Evolutionary conservation across 2,329 filamentous ascomycete species (phyloP).

Genomic region (Phaeosphaeria sp.): DNA sequence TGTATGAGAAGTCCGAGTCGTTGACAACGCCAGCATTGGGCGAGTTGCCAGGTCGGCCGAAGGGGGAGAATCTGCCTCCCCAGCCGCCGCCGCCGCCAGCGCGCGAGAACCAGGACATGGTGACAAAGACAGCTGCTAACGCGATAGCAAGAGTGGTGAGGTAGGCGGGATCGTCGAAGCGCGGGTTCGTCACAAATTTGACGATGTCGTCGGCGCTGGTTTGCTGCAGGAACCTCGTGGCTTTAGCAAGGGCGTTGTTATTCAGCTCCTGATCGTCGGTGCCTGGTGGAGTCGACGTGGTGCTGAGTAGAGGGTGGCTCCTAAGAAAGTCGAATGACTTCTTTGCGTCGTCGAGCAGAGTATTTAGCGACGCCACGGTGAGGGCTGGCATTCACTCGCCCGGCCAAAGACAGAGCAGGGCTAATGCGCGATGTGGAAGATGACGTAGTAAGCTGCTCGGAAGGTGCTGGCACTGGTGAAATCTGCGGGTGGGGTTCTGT

Average conservation of each 20-base stretch:
- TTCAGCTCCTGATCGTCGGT: conserved; percentile 14
- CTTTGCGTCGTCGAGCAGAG: conserved; percentile 44
- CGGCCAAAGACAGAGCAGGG: conserved; percentile 21
- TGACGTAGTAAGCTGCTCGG: conserved; percentile 25
- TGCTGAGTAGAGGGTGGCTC: conserved; percentile 38
- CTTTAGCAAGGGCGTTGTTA: conserved; percentile 29
- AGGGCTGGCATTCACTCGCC: conserved; percentile 16
- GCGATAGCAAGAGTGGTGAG: conserved; percentile 41
- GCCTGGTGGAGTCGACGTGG: conserved; percentile 19
- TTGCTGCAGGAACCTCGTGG: conserved; percentile 26
- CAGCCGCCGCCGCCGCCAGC: conserved; percentile 47
- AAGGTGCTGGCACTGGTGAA: conserved; percentile 18
- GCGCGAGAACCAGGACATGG: conserved; percentile 58
- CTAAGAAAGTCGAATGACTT: conserved; percentile 45
- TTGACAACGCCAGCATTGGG: conserved; percentile 64
- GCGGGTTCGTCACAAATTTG: conserved; percentile 36
- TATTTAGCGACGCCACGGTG: conserved; percentile 48
- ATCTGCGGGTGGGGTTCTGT: conserved; percentile 19
- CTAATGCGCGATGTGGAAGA: conserved; percentile 12
- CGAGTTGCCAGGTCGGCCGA: conserved; percentile 51
- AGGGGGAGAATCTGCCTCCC: conserved; percentile 58
- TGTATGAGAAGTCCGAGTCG: conserved; percentile 81
- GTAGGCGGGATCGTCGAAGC: conserved; percentile 42
- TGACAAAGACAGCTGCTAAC: conserved; percentile 50
- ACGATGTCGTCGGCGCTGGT: conserved; percentile 25